These are phyloP conservation scores for Pythium vanterpoolii DNA, from an alignment of 352 stramenopile species.

Conservation along the genomic window DNA sequence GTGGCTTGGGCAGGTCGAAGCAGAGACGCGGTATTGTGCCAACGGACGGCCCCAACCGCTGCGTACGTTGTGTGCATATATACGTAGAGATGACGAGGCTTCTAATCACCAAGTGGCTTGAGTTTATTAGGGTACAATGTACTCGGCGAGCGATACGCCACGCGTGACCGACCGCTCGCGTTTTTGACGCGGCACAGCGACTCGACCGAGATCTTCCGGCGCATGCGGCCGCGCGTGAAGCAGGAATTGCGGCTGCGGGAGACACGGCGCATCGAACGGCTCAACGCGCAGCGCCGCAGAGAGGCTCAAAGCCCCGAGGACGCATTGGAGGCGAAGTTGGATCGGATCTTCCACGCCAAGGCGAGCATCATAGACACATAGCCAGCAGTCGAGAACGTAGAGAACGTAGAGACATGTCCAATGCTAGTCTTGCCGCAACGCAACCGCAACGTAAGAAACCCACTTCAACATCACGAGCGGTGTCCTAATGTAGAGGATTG, in stretches of 20 bases:
- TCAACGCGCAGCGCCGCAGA: constrained; percentile 22
- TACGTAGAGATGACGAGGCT: not conserved
- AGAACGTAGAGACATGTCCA: too few species aligned
- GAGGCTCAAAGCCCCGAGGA: constrained; percentile 5
- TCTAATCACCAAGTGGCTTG: not conserved
- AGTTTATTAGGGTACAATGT: constrained; percentile 22
- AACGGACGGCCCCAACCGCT: constrained; percentile 20
- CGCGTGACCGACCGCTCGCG: constrained; percentile 9
- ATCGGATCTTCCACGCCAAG: not conserved
- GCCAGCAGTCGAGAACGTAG: not conserved
- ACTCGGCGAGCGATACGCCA: constrained; percentile 26
- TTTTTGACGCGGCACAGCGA: constrained; percentile 5
- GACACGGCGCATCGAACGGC: constrained; percentile 20
- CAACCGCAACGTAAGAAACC: not conserved
- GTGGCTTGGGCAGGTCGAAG: constrained; percentile 6
- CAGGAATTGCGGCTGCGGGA: constrained; percentile 20
- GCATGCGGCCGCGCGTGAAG: constrained; percentile 21
- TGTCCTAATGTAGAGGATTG: constrained; percentile 16
- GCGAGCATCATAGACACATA: not conserved
- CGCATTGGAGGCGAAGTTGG: constrained; percentile 12
- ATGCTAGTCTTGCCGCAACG: not conserved
- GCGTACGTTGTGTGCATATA: constrained; percentile 12
- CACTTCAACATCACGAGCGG: constrained; percentile 21
- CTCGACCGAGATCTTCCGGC: constrained; percentile 18
- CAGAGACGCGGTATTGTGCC: constrained; percentile 24